Evolutionary conservation across 2,329 filamentous ascomycete species (phyloP), one percentile per base, ranked within the genome.

Genomic region (Colletotrichum sidae): DNA sequence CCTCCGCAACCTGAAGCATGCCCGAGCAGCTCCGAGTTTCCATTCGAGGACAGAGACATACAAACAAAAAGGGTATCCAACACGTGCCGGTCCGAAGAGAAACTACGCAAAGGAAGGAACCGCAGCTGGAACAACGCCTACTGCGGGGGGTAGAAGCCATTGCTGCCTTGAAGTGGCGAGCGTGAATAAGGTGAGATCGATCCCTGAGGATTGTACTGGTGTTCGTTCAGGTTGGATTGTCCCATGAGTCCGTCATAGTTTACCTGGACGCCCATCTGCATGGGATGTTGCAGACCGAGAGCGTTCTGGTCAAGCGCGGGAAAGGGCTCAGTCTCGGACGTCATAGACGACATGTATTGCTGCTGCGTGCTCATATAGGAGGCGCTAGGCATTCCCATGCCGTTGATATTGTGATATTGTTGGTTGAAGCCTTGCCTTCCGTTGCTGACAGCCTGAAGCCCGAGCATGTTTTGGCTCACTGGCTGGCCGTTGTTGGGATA

Each of bases 161-260:
- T 72, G 45, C 77, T 76, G 11, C 72, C 74, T 61, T 74, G 77
- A 47, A 80, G 75, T 6, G 81, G 80, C 9, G 81, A 83, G 47
- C 76, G 79, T 2, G 72, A 70, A 65, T 78, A 83, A 0, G 81
- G 80, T 39, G 81, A 82, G 11, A 76, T 75, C 2, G 80, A 82
- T 7, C 80, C 80, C 41, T 78, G 77, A 15, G 76, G 76, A 25
- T 75, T 76, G 60, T 76, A 83, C 38, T 78, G 78, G 17, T 77
- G 69, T 13, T 72, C 69, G 33, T 71, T 70, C 25, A 74, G 72
- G 54, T 73, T 72, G 38, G 70, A 68, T 38, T 73, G 72, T 52
- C 76, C 72, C 34, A 75, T 69, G 57, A 77, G 68, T 46, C 69
- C 69, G 34, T 75, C 73, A 56, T 79, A 81, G n/a, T 65, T 62